Conservation (phyloP, 2,329 filamentous ascomycete species). For the Monilinia fructigena region DNA sequence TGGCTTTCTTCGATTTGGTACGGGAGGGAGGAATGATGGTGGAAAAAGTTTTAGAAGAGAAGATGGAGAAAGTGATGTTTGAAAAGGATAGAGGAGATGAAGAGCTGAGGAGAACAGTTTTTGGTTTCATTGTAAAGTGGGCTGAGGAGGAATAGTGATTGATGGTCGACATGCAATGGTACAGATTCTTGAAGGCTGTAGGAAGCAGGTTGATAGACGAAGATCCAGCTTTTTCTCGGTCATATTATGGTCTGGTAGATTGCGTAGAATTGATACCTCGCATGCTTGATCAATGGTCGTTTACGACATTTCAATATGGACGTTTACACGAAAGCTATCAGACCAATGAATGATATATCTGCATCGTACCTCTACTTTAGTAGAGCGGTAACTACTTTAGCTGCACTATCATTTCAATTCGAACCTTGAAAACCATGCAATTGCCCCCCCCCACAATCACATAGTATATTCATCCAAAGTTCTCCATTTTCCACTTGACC, state of each 20-base stretch:
- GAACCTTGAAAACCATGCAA: neutral
- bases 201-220: neutral
- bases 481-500: neutral
- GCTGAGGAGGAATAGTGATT: slow-evolving; percentile 1
- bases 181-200: neutral
- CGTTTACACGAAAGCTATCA: neutral
- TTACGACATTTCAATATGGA: neutral
- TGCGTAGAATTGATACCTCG: neutral
- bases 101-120: slow-evolving; percentile 73
- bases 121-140: slow-evolving; percentile 40
- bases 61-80: slow-evolving; percentile 85
- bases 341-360: neutral
- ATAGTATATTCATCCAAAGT: neutral
- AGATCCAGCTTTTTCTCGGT: neutral
- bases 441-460: neutral
- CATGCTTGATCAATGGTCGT: neutral
- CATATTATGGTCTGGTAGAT: neutral
- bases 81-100: slow-evolving; percentile 85
- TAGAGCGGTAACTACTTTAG: no score
- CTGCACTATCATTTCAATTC: neutral
- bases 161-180: neutral
- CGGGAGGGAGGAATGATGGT: slow-evolving; percentile 70
- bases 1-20: slow-evolving; percentile 81
- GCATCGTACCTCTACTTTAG: neutral
- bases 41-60: slow-evolving; percentile 75